Evolutionary conservation across 805 yeast species (phyloP), one percentile per base, ranked within the genome.

Genomic region (Pichia manshurica): DNA sequence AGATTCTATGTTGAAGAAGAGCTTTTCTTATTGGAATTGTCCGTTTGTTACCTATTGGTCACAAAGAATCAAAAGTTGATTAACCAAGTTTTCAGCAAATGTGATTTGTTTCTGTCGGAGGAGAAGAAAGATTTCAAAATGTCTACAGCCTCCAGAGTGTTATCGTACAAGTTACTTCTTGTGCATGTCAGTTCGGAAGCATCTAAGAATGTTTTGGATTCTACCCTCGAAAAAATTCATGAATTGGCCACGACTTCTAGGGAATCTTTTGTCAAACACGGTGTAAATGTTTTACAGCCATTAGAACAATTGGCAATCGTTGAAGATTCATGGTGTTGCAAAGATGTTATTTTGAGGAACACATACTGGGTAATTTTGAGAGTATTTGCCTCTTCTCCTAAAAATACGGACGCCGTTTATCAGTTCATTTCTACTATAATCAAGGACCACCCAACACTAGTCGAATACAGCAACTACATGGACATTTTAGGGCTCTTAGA

Each of bases 401-500:
- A 62, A 4, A 66, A 64, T 50, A 71, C 80, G 0, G 53, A 54
- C 2, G 63, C 61, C 2, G 71, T 84, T 10, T 75, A 76, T 48
- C 60, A 59, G 15, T 81, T 79, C 54, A 64, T 79, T 42, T 74
- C 73, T 35, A 58, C 64, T 2, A 56, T 79, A 5, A 53, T 75
- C 28, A 59, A 60, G 17, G 45, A 58, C 32, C 43, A 55, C 44
- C 56, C 73, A 0, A 54, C 59, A 2, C 65, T 69, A 10, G 67
- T 82, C 29, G 70, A 68, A 16, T 67, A 71, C 6, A 60, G 63
- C 1, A 84, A 82, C 55, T 84, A 78, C 55, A 77, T 84, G 77
- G 73, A 78, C 54, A 63, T 85, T 10, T 68, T 86, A 33, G 93
- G 91, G 0, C 64, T 85, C 9, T 63, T 86, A 29, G 95, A 86